A percentile compares a stretch with the other conserved stretches of the same genome.
These are phyloP conservation scores for Rosa rugosa DNA, from an alignment of 306 rosid genomes.

Conservation along the genomic window DNA sequence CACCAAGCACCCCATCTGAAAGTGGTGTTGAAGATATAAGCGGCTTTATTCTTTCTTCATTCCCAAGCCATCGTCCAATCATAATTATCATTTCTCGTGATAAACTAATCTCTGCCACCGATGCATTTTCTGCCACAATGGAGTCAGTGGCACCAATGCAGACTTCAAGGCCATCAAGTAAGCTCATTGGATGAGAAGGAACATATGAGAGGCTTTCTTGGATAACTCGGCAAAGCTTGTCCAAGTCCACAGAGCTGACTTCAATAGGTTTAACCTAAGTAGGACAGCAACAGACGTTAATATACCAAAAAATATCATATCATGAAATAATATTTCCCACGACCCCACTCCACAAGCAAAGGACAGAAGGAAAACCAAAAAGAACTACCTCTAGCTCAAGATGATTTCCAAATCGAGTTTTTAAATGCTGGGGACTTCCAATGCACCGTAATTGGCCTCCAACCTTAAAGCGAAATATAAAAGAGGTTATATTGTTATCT, in stretches of 20 bases:
- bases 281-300: slow-evolving; percentile 17
- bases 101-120: slow-evolving; percentile 75
- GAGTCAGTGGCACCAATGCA: slow-evolving; percentile 76
- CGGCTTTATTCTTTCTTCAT: slow-evolving; percentile 71
- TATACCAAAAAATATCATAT: slow-evolving; percentile 10
- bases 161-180: slow-evolving; percentile 79
- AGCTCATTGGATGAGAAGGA: slow-evolving; percentile 78
- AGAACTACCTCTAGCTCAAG: slow-evolving; percentile 81
- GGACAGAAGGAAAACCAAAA: background rate
- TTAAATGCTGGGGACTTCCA: slow-evolving; percentile 94
- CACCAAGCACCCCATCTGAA: slow-evolving; percentile 60
- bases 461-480: slow-evolving; percentile 54
- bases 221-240: slow-evolving; percentile 63
- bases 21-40: slow-evolving; percentile 48
- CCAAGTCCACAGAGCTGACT: slow-evolving; percentile 70
- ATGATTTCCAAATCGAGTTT: slow-evolving; percentile 90
- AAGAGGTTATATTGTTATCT: slow-evolving; percentile 15
- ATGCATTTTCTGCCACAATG: slow-evolving; percentile 55
- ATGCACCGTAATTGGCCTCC: slow-evolving; percentile 87
- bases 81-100: slow-evolving; percentile 65
- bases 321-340: background rate
- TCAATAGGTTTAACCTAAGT: slow-evolving; percentile 81
- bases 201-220: slow-evolving; percentile 54
- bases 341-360: background rate
- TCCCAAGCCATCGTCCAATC: slow-evolving; percentile 85